A percentile compares a stretch with the other conserved stretches of the same genome.
Evolutionary conservation across 2,329 filamentous ascomycete genomes (phyloP).

Genomic region (Phialocephala sp.): DNA sequence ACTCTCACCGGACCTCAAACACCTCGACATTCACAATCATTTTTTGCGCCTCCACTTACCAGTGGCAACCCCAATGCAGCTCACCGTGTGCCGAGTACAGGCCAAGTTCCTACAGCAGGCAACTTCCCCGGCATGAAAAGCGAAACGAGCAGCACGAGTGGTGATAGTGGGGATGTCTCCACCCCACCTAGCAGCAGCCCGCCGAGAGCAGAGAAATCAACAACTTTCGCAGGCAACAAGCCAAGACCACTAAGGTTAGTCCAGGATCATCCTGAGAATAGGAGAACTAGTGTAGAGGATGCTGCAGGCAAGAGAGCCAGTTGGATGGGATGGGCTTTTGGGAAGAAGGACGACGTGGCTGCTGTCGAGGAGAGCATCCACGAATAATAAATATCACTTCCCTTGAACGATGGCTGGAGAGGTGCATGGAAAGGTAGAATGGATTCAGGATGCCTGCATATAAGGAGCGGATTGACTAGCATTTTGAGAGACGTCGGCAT

Average conservation of each 20-base stretch:
- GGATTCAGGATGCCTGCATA: background rate
- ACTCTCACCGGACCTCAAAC: slow-evolving; percentile 57
- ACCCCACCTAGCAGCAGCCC: slow-evolving; percentile 58
- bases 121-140: slow-evolving; percentile 71
- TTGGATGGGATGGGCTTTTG: slow-evolving; percentile 66
- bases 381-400: slow-evolving; percentile 21
- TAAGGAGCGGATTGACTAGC: slow-evolving; percentile 5
- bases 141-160: slow-evolving; percentile 58
- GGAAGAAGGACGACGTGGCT: slow-evolving; percentile 38
- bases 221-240: slow-evolving; percentile 71
- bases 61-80: slow-evolving; percentile 59
- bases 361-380: slow-evolving; percentile 31
- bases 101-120: slow-evolving; percentile 54
- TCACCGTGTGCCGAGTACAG: slow-evolving; percentile 57
- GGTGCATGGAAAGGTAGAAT: background rate
- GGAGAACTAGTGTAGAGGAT: slow-evolving; percentile 45
- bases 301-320: slow-evolving; percentile 63
- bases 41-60: slow-evolving; percentile 60
- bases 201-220: slow-evolving; percentile 58
- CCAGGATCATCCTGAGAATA: slow-evolving; percentile 69
- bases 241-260: slow-evolving; percentile 86
- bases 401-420: background rate
- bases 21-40: slow-evolving; percentile 66
- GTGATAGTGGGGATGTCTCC: slow-evolving; percentile 66
- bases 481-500: background rate